phyloP scores from a whole-genome alignment of 1,284 basidiomycete genomes.

The Ceratobasidium sp. region DNA sequence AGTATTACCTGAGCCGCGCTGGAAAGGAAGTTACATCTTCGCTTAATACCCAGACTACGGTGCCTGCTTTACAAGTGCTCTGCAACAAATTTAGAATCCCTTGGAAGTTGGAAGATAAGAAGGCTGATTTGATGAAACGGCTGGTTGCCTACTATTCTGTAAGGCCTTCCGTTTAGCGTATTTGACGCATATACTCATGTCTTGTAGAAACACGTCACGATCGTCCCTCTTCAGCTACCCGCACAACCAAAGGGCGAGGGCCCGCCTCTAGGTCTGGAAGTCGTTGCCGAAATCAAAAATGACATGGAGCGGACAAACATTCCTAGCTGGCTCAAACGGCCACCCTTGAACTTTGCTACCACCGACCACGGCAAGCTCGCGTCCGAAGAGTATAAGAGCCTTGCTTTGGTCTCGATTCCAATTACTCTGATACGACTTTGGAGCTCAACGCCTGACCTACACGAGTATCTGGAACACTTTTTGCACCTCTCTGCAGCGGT shows the following conservation, averaged over 20 bases:
- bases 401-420: slow-evolving; percentile 44
- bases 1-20: neutral
- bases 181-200: too few relatives aligned
- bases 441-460: neutral
- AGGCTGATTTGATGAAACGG: neutral
- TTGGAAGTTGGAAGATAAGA: neutral
- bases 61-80: neutral
- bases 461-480: slow-evolving; percentile 8
- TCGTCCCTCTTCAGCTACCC: neutral
- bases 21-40: neutral
- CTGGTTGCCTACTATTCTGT: neutral
- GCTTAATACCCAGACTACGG: neutral
- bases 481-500: slow-evolving; percentile 15
- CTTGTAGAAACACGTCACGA: slow-evolving; percentile 1
- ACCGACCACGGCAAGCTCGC: slow-evolving; percentile 41
- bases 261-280: neutral
- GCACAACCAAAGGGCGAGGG: neutral
- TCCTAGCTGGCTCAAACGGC: slow-evolving; percentile 41
- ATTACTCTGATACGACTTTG: slow-evolving; percentile 45
- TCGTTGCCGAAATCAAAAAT: neutral
- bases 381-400: slow-evolving; percentile 48
- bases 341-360: slow-evolving; percentile 39
- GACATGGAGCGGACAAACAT: slow-evolving; percentile 34
- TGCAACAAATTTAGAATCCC: neutral
- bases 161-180: neutral